Evolutionary conservation across 306 rosid species (phyloP).

Genomic region (Acacia acuminata): DNA sequence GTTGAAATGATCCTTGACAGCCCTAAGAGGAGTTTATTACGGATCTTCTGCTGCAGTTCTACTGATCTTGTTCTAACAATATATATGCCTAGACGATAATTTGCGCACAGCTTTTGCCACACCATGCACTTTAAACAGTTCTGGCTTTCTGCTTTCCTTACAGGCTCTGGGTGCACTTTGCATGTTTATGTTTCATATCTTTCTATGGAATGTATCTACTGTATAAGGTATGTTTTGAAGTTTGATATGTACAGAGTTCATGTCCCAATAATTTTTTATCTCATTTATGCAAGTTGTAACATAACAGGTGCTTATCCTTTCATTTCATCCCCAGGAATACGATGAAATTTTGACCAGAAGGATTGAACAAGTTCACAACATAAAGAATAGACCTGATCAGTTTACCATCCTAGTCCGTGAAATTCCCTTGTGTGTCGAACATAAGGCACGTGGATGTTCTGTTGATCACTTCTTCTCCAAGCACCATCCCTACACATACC

Average conservation of each 20-base stretch:
- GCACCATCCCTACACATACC: slow-evolving; percentile 61
- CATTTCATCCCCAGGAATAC: slow-evolving; percentile 68
- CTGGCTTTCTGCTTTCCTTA: slow-evolving; percentile 32
- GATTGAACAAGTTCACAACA: slow-evolving; percentile 58
- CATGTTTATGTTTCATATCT: slow-evolving; percentile 78
- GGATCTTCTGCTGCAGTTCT: neutral
- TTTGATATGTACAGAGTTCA: slow-evolving; percentile 2
- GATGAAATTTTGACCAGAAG: slow-evolving; percentile 67
- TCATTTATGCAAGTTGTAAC: slow-evolving; percentile 8
- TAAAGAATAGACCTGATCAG: slow-evolving; percentile 71
- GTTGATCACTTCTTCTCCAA: slow-evolving; percentile 80
- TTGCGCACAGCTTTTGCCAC: neutral
- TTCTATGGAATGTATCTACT: slow-evolving; percentile 76
- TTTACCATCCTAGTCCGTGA: slow-evolving; percentile 77
- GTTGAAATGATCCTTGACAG: neutral
- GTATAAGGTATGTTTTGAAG: slow-evolving; percentile 62
- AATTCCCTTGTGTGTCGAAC: slow-evolving; percentile 77
- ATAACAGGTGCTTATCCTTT: slow-evolving; percentile 29
- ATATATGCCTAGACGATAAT: slow-evolving; percentile 1
- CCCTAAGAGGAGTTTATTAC: neutral
- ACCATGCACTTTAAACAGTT: neutral
- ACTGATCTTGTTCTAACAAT: neutral
- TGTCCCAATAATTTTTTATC: neutral
- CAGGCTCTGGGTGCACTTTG: slow-evolving; percentile 98
- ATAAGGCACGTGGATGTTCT: slow-evolving; percentile 61